phyloP scores from a whole-genome alignment of 768 basidiomycete species.

The Hygrocybe coccinea region DNA sequence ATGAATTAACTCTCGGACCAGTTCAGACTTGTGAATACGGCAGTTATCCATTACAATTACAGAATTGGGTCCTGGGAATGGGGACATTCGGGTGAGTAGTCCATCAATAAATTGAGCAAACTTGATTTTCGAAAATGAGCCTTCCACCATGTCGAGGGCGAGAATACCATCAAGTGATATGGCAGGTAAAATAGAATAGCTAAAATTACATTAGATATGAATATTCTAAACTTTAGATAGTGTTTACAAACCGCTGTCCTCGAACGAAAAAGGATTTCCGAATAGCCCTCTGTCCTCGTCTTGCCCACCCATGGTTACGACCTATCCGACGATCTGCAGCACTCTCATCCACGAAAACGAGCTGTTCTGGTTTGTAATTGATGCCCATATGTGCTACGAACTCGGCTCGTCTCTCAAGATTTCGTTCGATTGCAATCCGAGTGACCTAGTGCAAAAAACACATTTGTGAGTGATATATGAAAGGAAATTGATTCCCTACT shows the following conservation, averaged over 20 bases:
- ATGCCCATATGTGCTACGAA: slow-evolving; percentile 15
- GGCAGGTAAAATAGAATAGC: slow-evolving; percentile 32
- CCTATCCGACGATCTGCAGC: slow-evolving; percentile 23
- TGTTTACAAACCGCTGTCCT: slow-evolving; percentile 15
- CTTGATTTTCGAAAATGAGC: slow-evolving; percentile 23
- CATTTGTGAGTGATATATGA: not conserved
- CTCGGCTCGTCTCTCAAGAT: slow-evolving; percentile 12
- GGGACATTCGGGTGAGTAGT: slow-evolving; percentile 30
- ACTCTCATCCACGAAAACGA: slow-evolving; percentile 29
- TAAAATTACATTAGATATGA: slow-evolving; percentile 16
- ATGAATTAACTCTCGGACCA: slow-evolving; percentile 19
- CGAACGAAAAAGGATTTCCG: slow-evolving; percentile 25
- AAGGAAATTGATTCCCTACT: not conserved
- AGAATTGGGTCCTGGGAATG: slow-evolving; percentile 24
- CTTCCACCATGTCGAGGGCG: slow-evolving; percentile 22
- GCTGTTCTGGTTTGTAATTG: slow-evolving; percentile 17
- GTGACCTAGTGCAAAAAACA: slow-evolving; percentile 11
- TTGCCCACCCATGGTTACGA: slow-evolving; percentile 23
- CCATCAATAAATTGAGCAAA: slow-evolving; percentile 20
- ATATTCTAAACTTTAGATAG: slow-evolving; percentile 11
- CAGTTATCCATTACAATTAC: slow-evolving; percentile 36
- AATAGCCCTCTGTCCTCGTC: slow-evolving; percentile 18
- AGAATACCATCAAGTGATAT: slow-evolving; percentile 30
- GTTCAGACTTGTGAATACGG: slow-evolving; percentile 26
- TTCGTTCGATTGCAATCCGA: slow-evolving; percentile 14